phyloP scores from a whole-genome alignment of 2,329 filamentous ascomycete species.

The Nothopassalora personata region DNA sequence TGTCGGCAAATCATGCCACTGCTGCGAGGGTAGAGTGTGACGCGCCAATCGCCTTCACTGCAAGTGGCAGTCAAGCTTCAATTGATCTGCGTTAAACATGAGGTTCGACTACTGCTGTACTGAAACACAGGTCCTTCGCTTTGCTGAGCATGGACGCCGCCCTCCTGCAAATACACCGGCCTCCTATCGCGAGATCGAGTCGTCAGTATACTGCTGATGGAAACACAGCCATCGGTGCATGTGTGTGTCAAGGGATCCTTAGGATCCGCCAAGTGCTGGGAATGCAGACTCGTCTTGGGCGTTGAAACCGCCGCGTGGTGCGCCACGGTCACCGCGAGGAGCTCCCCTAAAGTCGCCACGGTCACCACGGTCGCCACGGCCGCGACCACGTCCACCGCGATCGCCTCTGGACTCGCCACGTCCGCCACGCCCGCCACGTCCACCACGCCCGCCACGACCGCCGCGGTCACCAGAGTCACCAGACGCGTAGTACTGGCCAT shows the following conservation, averaged over 20 bases:
- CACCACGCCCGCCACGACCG: conserved; percentile 46
- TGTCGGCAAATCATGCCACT: too few relatives aligned
- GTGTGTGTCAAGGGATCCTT: background rate
- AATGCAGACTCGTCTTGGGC: conserved; percentile 31
- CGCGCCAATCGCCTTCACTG: background rate
- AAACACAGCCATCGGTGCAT: background rate
- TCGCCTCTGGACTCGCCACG: conserved; percentile 41
- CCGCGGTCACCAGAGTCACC: conserved; percentile 52
- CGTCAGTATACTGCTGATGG: conserved; percentile 1
- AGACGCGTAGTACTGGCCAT: conserved; percentile 62
- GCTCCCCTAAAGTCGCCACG: conserved; percentile 34
- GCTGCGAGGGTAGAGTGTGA: too few relatives aligned
- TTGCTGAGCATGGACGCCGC: background rate
- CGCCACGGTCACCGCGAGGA: conserved; percentile 29
- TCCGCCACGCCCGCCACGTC: conserved; percentile 38
- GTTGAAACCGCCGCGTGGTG: conserved; percentile 26
- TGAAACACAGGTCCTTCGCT: background rate
- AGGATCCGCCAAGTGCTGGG: conserved; percentile 30
- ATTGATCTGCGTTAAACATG: background rate
- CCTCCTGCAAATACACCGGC: background rate
- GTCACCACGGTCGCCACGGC: conserved; percentile 26
- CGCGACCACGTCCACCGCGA: conserved; percentile 35
- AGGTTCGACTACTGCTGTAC: conserved; percentile 4
- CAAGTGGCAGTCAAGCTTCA: background rate
- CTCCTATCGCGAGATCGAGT: background rate